These are phyloP conservation scores for Mikania micrantha DNA, from an alignment of 129 eudicot species.

Conservation along the genomic window DNA sequence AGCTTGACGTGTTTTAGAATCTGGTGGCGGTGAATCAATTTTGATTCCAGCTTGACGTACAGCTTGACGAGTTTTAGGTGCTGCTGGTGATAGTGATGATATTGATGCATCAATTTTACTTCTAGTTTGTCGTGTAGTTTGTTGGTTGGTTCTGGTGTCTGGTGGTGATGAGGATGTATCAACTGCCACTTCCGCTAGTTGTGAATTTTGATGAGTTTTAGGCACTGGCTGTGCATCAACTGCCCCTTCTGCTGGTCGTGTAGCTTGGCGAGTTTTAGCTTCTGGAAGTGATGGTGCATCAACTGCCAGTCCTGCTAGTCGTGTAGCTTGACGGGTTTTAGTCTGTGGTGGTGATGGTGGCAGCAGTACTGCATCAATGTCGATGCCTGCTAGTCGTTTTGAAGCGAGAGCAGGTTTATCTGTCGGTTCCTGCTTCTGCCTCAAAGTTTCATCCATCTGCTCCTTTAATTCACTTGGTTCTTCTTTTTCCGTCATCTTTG, in stretches of 20 bases:
- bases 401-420: slow-evolving; percentile 41
- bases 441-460: slow-evolving; percentile 18
- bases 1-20: slow-evolving; percentile 9
- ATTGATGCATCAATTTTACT: neutral
- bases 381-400: slow-evolving; percentile 39
- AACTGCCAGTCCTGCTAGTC: neutral
- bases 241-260: neutral
- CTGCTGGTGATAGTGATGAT: neutral
- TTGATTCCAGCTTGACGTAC: slow-evolving; percentile 2
- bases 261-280: slow-evolving; percentile 5
- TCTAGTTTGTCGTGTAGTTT: neutral
- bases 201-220: slow-evolving; percentile 6
- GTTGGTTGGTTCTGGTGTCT: neutral
- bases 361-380: neutral
- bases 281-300: neutral
- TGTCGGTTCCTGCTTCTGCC: slow-evolving; percentile 22
- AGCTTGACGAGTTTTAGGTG: slow-evolving; percentile 7
- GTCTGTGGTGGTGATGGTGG: neutral
- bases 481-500: slow-evolving; percentile 28
- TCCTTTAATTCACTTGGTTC: slow-evolving; percentile 5
- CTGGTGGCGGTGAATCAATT: slow-evolving; percentile 14
- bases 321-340: slow-evolving; percentile 8
- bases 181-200: neutral
- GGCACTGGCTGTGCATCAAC: neutral
- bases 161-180: neutral